Evolutionary conservation across 805 yeast genomes (phyloP), one percentile per base, ranked within the genome.

Genomic region (Monosporozyma servazzii): DNA sequence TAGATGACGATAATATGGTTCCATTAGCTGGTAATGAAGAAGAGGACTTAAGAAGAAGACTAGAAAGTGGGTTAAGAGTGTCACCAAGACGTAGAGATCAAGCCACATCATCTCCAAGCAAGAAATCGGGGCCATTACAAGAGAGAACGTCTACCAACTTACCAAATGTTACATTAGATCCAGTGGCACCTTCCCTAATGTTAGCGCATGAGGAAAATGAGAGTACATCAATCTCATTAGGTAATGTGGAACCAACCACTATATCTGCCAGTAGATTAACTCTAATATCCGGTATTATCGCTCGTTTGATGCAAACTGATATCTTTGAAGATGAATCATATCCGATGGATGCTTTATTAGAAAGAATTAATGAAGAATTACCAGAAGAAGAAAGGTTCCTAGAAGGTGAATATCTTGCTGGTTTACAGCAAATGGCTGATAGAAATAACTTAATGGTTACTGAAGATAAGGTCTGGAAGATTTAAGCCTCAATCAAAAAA

Each of bases 201-300:
- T 17, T 48, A 9, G 15, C 25, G 17, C 47, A 30, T 18, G 59
- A 55, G 39, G 57, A 55, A 17, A 67, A 39, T 27, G 66, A 33
- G 60, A 37, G 61, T 54, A n/a, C 36, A 11, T 50, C 62, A 13
- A 33, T 33, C 2, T 33, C 37, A 5, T 51, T 56, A 41, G 59
- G 59, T 41, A 55, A 53, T 27, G 53, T 48, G 43, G 62, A 56
- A 30, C 53, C 58, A 21, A 74, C 72, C 11, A 66, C 66, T 9
- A 72, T 82, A 18, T 79, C 86, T 3, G 73, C 74, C 2, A 71
- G 75, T 18, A 72, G 88, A 56, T 68, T 73, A 48, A 71, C 68
- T n/a, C 59, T 63, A 30, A 75, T 81, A 59, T 73, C 75, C 20
- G 70, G 73, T 53, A 64, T 73, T 11, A 70, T 78, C 20, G 80